Conservation (phyloP, 2,329 filamentous ascomycete species). For the Diaporthe humulicola region DNA sequence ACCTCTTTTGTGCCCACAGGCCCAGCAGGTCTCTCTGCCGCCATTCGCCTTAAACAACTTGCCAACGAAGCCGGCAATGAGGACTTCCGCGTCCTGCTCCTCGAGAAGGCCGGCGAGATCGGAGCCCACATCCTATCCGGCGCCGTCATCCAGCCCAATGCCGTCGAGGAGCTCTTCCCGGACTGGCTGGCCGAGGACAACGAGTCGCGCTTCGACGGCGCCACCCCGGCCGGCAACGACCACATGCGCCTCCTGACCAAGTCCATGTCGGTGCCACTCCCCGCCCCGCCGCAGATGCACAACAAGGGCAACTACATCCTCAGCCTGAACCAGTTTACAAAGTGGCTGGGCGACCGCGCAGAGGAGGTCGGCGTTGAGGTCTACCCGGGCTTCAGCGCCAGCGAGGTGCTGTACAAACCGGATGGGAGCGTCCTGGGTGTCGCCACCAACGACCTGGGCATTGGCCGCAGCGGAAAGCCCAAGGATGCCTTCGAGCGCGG, state of each 20-base stretch:
- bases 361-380: slow-evolving; percentile 97
- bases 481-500: slow-evolving; percentile 95
- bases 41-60: slow-evolving; percentile 94
- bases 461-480: slow-evolving; percentile 83
- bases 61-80: slow-evolving; percentile 96
- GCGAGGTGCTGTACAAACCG: slow-evolving; percentile 87
- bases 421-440: slow-evolving; percentile 95
- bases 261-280: slow-evolving; percentile 81
- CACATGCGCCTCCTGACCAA: slow-evolving; percentile 96
- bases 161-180: slow-evolving; percentile 90
- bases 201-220: slow-evolving; percentile 86
- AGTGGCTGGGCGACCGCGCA: slow-evolving; percentile 96
- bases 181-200: slow-evolving; percentile 95
- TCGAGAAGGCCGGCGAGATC: slow-evolving; percentile 96
- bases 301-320: slow-evolving; percentile 99
- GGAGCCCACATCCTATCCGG: slow-evolving; percentile 96
- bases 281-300: slow-evolving; percentile 95
- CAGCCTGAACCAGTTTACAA: slow-evolving; percentile 92
- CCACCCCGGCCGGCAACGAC: slow-evolving; percentile 85
- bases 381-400: slow-evolving; percentile 95
- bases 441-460: slow-evolving; percentile 93
- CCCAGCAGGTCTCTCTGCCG: slow-evolving; percentile 92
- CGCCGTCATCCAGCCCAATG: slow-evolving; percentile 91
- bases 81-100: slow-evolving; percentile 90
- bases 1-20: slow-evolving; percentile 57